Base-by-base conservation (phyloP, 2,329 filamentous ascomycete genomes). In the Sordariomycetes sp. region DNA sequence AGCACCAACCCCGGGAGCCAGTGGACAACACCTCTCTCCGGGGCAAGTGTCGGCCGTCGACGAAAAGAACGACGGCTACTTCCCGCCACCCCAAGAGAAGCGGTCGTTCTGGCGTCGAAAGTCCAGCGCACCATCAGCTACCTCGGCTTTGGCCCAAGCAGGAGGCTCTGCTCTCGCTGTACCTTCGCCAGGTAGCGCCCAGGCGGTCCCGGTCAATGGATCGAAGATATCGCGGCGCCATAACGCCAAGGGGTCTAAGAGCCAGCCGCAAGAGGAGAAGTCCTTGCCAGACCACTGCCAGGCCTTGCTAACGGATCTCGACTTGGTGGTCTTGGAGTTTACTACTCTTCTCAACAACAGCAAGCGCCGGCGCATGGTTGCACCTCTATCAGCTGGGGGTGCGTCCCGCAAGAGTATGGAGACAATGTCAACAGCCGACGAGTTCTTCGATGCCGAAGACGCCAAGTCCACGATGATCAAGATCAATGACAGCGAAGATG, bases 51-150 rank as follows among this genome's bases (percentile, higher is more conserved):
- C 56, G 11, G 47, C 59, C 3, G 50, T 63, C 3, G 70, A 73
- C 16, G 72, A 72, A 12, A 70, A 69, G 15, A 53, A 55, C 3
- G 74, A 72, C 23, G 65, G 74, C 37, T 80, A 79, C 46, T 77
- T 75, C 19, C 44, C 59, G 3, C 45, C 55, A 8, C 46, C 51
- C 7, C 47, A 58, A 4, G 78, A 86, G 35, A 86, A 70, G 53
- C 73, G 77, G 39, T 68, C 86, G 0, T 96, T 98, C 51, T 98
- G 92, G 92, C 94, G 87, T 56, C 78, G 90, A 31, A 95, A 94
- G 58, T 67, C 80, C 1, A 88, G 79, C 46, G 63, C 64, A 2
- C 55, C 67, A 15, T 54, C 61, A 20, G 54, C 61, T 5, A 57
- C 67, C 3, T 52, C 58, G 19, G 51, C 57, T 8, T 42, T 63